phyloP scores from a whole-genome alignment of 305 asterid genomes.

The Fraxinus xanthoxyloides region DNA sequence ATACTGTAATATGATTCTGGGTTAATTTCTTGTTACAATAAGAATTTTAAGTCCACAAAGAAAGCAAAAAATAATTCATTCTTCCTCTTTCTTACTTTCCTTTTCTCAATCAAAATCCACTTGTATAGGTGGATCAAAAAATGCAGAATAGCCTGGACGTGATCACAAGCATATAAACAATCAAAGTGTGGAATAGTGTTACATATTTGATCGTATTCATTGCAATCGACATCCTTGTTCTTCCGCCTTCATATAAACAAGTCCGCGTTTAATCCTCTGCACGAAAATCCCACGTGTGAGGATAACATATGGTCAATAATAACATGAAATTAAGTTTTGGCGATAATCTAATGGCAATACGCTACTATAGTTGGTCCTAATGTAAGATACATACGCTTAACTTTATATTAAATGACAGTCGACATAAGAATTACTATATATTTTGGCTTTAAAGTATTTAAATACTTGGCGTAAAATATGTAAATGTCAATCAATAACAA shows the following conservation, averaged over 20 bases:
- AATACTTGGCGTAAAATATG: neutral
- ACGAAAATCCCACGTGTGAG: neutral
- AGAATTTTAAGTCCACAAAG: neutral
- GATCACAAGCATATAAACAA: conserved; percentile 22
- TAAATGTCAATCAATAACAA: neutral
- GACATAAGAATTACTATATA: neutral
- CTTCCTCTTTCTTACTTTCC: conserved; percentile 1
- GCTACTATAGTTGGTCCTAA: neutral
- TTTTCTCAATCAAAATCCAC: conserved; percentile 26
- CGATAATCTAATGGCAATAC: neutral
- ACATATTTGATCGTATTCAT: conserved; percentile 27
- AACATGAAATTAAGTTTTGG: neutral
- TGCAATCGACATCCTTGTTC: conserved; percentile 77
- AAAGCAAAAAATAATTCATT: neutral
- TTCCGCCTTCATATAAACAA: conserved; percentile 74
- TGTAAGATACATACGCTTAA: neutral
- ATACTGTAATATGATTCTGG: conserved; percentile 3
- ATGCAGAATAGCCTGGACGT: conserved; percentile 30
- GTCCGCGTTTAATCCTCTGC: conserved; percentile 83
- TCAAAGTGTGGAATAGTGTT: conserved; percentile 13
- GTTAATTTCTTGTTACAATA: conserved; percentile 11
- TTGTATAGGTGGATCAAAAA: conserved; percentile 32
- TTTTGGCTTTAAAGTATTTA: neutral
- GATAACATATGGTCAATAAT: neutral
- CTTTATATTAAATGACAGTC: neutral